A percentile compares a stretch with the other conserved stretches of the same genome.
These are phyloP conservation scores for Parastagonospora nodorum DNA, from an alignment of 2,329 filamentous ascomycete species.

Conservation along the genomic window DNA sequence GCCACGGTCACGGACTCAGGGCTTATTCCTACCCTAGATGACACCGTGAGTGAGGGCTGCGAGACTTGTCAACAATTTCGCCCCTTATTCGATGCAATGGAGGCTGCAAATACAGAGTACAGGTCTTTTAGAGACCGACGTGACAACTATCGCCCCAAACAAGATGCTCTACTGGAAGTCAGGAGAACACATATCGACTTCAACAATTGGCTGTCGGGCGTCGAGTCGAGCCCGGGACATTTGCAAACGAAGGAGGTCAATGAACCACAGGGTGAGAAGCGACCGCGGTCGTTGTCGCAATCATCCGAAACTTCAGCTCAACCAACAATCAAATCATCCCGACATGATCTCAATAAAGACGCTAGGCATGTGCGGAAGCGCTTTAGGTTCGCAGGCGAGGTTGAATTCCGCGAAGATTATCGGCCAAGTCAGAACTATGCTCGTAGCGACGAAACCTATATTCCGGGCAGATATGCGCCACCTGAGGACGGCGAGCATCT, in stretches of 20 bases:
- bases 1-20: constrained; percentile 15
- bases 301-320: constrained; percentile 5
- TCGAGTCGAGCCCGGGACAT: neutral
- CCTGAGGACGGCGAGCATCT: constrained; percentile 28
- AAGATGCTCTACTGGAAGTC: constrained; percentile 16
- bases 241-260: constrained; percentile 10
- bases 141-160: constrained; percentile 13
- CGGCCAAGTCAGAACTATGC: constrained; percentile 16
- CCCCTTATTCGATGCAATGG: constrained; percentile 15
- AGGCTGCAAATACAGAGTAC: constrained; percentile 18
- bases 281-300: constrained; percentile 3
- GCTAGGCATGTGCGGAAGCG: constrained; percentile 13
- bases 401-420: constrained; percentile 25
- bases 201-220: constrained; percentile 31
- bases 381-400: constrained; percentile 23
- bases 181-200: constrained; percentile 22
- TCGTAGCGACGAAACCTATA: constrained; percentile 25
- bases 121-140: constrained; percentile 13
- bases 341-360: neutral
- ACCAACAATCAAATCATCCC: no score
- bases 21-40: constrained; percentile 5
- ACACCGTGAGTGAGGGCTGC: constrained; percentile 11
- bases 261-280: neutral
- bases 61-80: constrained; percentile 23
- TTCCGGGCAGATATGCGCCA: constrained; percentile 32